Evolutionary conservation across 2,329 filamentous ascomycete genomes (phyloP).

Genomic region (Exophiala bonariae): DNA sequence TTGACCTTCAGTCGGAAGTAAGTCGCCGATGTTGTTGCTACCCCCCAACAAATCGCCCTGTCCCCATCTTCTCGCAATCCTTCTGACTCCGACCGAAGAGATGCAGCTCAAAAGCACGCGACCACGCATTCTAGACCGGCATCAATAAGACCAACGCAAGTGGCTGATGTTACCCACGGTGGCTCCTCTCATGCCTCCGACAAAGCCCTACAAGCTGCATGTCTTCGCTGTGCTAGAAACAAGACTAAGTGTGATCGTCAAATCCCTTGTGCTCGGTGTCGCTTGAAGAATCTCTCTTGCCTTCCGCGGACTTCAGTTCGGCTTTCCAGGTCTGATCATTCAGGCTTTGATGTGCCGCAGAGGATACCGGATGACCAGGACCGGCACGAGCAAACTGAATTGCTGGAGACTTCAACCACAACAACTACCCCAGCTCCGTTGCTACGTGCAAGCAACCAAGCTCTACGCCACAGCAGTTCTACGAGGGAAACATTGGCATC

Average conservation of each 20-base stretch:
- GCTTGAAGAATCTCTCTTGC: neutral
- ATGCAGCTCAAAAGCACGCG: neutral
- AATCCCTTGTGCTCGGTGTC: slow-evolving; percentile 7
- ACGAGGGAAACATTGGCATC: no score
- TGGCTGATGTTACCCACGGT: neutral
- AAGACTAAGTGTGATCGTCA: slow-evolving; percentile 12
- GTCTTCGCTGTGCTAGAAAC: slow-evolving; percentile 3
- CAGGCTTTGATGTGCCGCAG: neutral
- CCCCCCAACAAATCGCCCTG: neutral
- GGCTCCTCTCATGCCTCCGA: neutral
- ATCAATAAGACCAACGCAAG: neutral
- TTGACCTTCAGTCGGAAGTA: slow-evolving; percentile 10
- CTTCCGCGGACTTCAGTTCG: neutral
- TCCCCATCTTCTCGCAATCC: neutral
- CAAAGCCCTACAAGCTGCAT: slow-evolving; percentile 2
- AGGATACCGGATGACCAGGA: neutral
- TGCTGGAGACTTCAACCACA: neutral
- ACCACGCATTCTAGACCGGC: neutral
- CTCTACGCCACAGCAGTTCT: no score
- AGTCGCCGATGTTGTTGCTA: neutral
- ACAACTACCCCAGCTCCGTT: no score
- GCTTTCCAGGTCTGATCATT: neutral
- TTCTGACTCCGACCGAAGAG: neutral
- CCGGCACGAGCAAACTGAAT: neutral
- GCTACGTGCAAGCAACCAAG: no score